Base-by-base conservation (phyloP, 108 stramenopile species). In the Skeletonema potamos region DNA sequence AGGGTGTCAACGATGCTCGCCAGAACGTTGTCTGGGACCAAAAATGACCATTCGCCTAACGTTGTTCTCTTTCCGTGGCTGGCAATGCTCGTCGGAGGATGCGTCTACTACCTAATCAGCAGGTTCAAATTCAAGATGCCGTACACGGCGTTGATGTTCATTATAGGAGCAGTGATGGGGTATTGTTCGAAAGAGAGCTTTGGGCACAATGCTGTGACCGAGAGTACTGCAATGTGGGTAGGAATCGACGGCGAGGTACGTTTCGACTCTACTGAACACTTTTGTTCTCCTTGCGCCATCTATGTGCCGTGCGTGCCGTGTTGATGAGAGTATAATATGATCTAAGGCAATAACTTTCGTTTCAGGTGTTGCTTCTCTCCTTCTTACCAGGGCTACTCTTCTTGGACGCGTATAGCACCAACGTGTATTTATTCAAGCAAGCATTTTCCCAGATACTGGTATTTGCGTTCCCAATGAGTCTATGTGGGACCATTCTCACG, bases 351-450 rank as follows among this genome's bases (percentile, higher is more conserved):
- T n/a, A n/a, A n/a, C n/a, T n/a, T n/a, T n/a, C n/a, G n/a, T n/a
- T n/a, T n/a, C n/a, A n/a, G n/a, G n/a, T 96, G 5, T 54, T 98
- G 44, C 69, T 98, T 13, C 68, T 92, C 8, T 81, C 89, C 6
- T 98, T 98, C 70, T 77, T 98, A n/a, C 97, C 97, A 10, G 87
- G 94, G 28, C 79, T 98, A 8, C 70, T 98, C 18, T 96, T 96
- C 66, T 73, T 79, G 27, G 92, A 93, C 68, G 79, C 93, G 1
- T 85, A 92, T 51, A 71, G 76, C 20, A 67, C 92, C 17, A 89
- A 96, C 72, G 76, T 83, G 1, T 83, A 92, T 65, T 59, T 94
- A 1, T 94, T 95, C 55, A 27, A 43, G 1, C 55, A 60, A 24
- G 39, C 76, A 0, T 39, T 95, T 17, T 8, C 17, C 0, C 94